Evolutionary conservation across 176 grass and related monocot species (phyloP), one percentile per base, ranked within the genome.

Genomic region (Carex scoparia): DNA sequence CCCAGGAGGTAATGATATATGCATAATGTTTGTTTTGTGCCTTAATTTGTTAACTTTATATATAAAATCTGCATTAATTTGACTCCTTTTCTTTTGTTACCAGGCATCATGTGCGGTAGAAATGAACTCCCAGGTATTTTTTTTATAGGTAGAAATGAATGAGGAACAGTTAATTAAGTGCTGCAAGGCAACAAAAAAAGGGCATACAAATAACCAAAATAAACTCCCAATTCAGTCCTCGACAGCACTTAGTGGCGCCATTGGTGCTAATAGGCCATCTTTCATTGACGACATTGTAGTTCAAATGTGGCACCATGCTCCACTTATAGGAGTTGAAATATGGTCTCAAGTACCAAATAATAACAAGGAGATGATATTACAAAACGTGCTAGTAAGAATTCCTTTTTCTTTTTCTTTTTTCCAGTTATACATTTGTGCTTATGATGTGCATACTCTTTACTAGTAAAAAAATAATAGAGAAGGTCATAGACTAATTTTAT

Each of bases 1-100:
- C 72, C 93, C 93, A 77, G 96, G 91, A 77, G 96, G 96, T 95
- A 87, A 28, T 67, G 19, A 57, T 23, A 23, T 23, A 23, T 78
- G 23, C 51, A 33, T 13, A 14, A 27, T 56, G 4, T 4, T 56
- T 57, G 4, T 16, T 77, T 71, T 69, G 8, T 71, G 4, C 13
- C 23, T 78, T 23, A 23, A 23, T 23, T 32, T 14, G 4, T 78
- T 57, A 15, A 28, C 13, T 15, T 15, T 9, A 49, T 49, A 78
- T 40, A 4, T 40, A 40, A 40, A 14, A 32, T 56, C 10, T 10
- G 11, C 32, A 44, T 33, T 59, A 40, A 40, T 40, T 35, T 60
- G 69, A 73, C 13, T 12, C 53, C 13, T 85, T 87, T 68, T 2
- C 48, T 71, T 51, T 67, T 78, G 27, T 4, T 37, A 40, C 38